Evolutionary conservation across 2,329 filamentous ascomycete genomes (phyloP).

Genomic region (Alternaria brassicicola): DNA sequence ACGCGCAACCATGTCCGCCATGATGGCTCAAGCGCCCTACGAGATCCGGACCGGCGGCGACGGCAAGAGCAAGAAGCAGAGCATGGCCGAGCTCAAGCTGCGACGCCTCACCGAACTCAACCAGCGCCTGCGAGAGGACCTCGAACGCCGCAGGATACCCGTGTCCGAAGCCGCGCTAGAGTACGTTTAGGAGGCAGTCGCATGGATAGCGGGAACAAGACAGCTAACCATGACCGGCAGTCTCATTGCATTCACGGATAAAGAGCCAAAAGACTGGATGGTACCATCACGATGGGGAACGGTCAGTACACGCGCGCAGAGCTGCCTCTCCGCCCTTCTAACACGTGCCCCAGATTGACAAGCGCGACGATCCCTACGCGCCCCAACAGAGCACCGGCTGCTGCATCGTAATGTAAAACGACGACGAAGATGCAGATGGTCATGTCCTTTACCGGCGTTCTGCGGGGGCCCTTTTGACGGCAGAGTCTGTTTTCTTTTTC

Average conservation of each 20-base stretch:
- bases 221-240: slow-evolving; percentile 57
- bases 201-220: not conserved
- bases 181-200: slow-evolving; percentile 37
- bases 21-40: slow-evolving; percentile 66
- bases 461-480: slow-evolving; percentile 45
- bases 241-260: slow-evolving; percentile 97
- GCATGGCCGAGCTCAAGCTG: slow-evolving; percentile 98
- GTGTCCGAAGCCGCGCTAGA: slow-evolving; percentile 84
- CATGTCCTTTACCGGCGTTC: slow-evolving; percentile 49
- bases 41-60: slow-evolving; percentile 70
- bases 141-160: slow-evolving; percentile 93
- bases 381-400: slow-evolving; percentile 91
- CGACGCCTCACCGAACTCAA: slow-evolving; percentile 96
- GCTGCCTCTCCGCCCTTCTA: slow-evolving; percentile 18
- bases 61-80: slow-evolving; percentile 93
- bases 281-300: slow-evolving; percentile 95
- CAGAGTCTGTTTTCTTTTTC: slow-evolving; percentile 45
- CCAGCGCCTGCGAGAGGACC: slow-evolving; percentile 90
- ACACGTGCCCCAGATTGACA: slow-evolving; percentile 70
- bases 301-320: slow-evolving; percentile 51
- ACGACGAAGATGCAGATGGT: slow-evolving; percentile 38
- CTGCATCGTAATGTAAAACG: slow-evolving; percentile 86
- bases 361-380: slow-evolving; percentile 97
- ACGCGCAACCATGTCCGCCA: slow-evolving; percentile 36
- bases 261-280: slow-evolving; percentile 95